These are phyloP conservation scores for Kurtzmaniella quercitrusa DNA, from an alignment of 1,139 yeast species.

Conservation along the genomic window DNA sequence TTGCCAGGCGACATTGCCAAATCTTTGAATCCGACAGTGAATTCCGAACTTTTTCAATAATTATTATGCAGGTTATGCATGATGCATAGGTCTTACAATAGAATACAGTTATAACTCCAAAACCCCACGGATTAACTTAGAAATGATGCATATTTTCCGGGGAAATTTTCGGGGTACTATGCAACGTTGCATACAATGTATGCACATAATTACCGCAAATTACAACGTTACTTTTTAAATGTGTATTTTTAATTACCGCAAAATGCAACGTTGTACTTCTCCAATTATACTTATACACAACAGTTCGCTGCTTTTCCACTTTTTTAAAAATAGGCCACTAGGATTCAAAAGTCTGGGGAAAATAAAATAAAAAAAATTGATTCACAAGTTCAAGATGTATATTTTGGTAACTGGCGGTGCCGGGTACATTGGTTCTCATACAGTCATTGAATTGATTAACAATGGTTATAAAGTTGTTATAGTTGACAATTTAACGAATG, in stretches of 20 bases:
- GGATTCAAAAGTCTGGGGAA: neutral
- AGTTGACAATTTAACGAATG: constrained; percentile 66
- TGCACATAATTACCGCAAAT: neutral
- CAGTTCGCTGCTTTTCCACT: neutral
- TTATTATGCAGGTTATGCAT: neutral
- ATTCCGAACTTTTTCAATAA: neutral
- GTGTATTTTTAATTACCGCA: neutral
- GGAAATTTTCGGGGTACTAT: neutral
- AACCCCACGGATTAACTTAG: neutral
- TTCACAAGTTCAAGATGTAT: constrained; percentile 15
- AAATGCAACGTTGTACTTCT: constrained; percentile 1
- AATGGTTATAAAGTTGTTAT: constrained; percentile 68
- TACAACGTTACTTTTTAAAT: neutral
- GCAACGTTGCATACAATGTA: neutral
- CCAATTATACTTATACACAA: neutral
- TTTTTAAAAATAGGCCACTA: constrained; percentile 8
- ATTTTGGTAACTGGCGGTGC: constrained; percentile 85
- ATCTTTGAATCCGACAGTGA: neutral
- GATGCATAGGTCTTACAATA: neutral
- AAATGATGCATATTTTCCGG: neutral
- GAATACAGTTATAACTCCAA: neutral
- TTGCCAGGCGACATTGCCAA: neutral
- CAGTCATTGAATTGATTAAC: constrained; percentile 62
- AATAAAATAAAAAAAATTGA: neutral
- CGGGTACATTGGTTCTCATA: constrained; percentile 84